Conservation (phyloP, 768 basidiomycete genomes). For the Lentinula sp. region DNA sequence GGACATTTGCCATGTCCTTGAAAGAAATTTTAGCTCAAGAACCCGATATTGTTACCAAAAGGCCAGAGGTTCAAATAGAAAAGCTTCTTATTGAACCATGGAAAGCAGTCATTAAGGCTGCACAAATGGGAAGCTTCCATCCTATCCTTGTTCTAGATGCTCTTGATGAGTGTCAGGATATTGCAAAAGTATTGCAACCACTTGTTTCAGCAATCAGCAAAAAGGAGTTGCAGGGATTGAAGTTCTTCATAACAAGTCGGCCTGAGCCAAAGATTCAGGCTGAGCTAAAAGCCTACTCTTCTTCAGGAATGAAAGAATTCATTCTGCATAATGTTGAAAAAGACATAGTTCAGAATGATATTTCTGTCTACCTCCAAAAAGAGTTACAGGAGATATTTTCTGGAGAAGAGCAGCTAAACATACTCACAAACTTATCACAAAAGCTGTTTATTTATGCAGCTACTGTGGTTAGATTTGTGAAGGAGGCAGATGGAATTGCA, state of each 20-base stretch:
- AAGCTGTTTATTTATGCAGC: constrained; percentile 5
- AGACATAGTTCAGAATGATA: not conserved
- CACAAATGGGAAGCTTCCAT: not conserved
- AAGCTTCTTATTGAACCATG: not conserved
- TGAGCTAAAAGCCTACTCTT: too few relatives aligned
- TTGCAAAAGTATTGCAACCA: not conserved
- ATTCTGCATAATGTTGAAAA: not conserved
- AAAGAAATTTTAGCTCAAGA: not conserved
- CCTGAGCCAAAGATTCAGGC: not conserved
- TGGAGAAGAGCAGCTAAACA: not conserved
- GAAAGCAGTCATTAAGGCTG: not conserved
- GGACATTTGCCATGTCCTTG: not conserved
- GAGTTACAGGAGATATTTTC: not conserved
- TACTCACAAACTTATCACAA: not conserved
- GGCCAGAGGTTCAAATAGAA: not conserved
- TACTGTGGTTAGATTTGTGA: not conserved
- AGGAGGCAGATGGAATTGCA: not conserved
- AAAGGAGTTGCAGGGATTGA: not conserved
- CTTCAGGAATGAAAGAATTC: not conserved
- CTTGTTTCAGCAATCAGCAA: not conserved
- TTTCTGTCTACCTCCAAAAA: not conserved
- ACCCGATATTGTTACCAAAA: not conserved
- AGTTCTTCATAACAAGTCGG: not conserved
- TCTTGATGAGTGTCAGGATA: not conserved
- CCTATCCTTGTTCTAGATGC: not conserved